Evolutionary conservation across 2,329 filamentous ascomycete genomes (phyloP), one percentile per base, ranked within the genome.

Genomic region (Chaetoscypha palmicola): DNA sequence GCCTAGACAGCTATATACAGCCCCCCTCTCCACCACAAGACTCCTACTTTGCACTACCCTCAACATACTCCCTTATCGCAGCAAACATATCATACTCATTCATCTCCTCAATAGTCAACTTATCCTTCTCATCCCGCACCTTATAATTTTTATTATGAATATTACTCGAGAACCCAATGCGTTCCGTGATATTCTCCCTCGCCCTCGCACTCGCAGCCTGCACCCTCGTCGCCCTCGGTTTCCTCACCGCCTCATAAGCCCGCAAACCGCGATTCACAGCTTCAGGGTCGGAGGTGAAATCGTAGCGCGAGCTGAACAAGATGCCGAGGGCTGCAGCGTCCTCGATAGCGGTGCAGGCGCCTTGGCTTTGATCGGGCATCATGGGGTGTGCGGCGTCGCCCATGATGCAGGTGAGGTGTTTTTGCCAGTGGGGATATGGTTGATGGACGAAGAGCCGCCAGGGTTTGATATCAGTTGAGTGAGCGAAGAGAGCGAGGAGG

Each of bases 321-420:
- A 65, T 50, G 0, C 65, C 64, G 4, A 68, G 40, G 1, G 62
- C 64, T 0, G 57, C 66, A 4, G 65, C 65, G 46, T 69, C 66
- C 48, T 69, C 66, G 23, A 68, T 63, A 0, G 66, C 66, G 56
- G 60, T 61, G 43, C 64, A 68, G 1, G 62, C 64, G 5, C 66
- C 81, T 59, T 86, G 81, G 45, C 75, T 79, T 58, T 84, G 81
- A 55, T 85, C 72, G 1, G 80, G 79, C 73, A 83, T 77, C 76
- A 81, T 81, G 1, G 79, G 79, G 52, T 83, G 79, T 2, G 69
- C 79, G 4, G 81, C 80, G 54, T 84, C 81, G 3, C 81, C 81
- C 11, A 85, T 58, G 1, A 84, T 63, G 38, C 74, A 78, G 0
- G 72, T 70, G 19, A 62, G 66, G 14, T 60, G 63, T 51, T 73